Evolutionary conservation across 2,329 filamentous ascomycete species (phyloP), one percentile per base, ranked within the genome.

Genomic region (Aspergillus flavus): DNA sequence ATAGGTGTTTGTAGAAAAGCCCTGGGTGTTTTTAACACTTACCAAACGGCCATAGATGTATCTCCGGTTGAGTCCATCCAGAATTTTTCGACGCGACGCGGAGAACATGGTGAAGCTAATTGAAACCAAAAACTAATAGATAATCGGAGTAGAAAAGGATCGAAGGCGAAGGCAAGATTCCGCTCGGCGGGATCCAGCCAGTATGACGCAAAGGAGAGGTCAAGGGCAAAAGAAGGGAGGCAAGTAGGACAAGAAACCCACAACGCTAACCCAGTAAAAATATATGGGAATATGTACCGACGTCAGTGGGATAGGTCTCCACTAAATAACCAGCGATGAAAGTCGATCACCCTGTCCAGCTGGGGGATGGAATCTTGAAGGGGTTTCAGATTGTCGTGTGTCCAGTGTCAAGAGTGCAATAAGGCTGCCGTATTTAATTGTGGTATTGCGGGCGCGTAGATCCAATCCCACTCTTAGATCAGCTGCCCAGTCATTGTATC

Each of bases 1-100:
- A 32, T 11, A 11, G 4, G 5, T 52, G 28, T 32, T 39, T 43
- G 5, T 59, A 41, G n/a, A 43, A 21, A 55, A 26, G 19, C 50
- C 21, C 46, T 32, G 48, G 34, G 16, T 39, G 28, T 41, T 60
- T 50, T 54, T 58, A 34, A 45, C 48, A 75, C 76, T 59, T 74
- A 80, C 78, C 75, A 80, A 68, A 61, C 78, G 78, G 72, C 79
- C 79, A 70, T 80, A 80, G 54, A 83, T 80, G 68, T 83, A 83
- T 69, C 78, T 76, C 65, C 76, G 73, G 64, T 83, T 82, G 61
- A 83, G 71, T 66, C 76, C 78, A 72, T 81, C 75, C 50, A 83
- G 71, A 57, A 80, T 72, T 71, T 75, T 78, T 61, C 76, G 75
- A 66, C 79, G 79, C 63, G 74, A 70, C 58, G 70, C 69, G 64